A percentile compares a stretch with the other conserved stretches of the same genome.
Evolutionary conservation across 164 flowering plant species (phyloP).

Genomic region (Aristolochia contorta): DNA sequence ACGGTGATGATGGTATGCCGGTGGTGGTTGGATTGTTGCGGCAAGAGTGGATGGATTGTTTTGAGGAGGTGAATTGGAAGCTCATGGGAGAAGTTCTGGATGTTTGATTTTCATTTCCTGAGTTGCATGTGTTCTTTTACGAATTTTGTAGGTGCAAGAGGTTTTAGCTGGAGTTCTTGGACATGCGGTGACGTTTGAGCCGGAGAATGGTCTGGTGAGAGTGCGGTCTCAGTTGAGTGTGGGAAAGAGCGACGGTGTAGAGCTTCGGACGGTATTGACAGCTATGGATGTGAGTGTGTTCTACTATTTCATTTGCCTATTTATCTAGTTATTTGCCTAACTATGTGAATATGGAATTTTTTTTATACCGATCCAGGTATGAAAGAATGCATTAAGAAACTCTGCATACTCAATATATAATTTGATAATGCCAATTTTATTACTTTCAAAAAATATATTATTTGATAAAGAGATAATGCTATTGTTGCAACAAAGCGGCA

Average conservation of each 20-base stretch:
- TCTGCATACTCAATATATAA: no score
- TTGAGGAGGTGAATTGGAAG: slow-evolving; percentile 46
- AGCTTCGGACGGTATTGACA: slow-evolving; percentile 48
- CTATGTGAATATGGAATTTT: no score
- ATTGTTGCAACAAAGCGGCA: no score
- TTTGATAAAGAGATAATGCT: no score
- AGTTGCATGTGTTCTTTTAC: slow-evolving; percentile 12
- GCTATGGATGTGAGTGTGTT: slow-evolving; percentile 67
- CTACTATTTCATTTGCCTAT: not conserved
- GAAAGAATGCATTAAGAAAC: no score
- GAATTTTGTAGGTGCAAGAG: slow-evolving; percentile 56
- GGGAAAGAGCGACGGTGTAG: slow-evolving; percentile 28
- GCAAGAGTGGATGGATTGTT: slow-evolving; percentile 65
- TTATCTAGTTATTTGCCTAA: no score
- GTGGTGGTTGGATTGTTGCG: slow-evolving; percentile 52
- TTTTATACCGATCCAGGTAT: no score
- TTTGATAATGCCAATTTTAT: no score
- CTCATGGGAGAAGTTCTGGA: not conserved
- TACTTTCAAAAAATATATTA: no score
- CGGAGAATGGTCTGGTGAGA: slow-evolving; percentile 15
- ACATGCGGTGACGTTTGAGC: slow-evolving; percentile 49
- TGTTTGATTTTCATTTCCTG: not conserved
- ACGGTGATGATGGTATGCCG: slow-evolving; percentile 37
- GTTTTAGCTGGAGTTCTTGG: slow-evolving; percentile 47
- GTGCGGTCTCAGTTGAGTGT: slow-evolving; percentile 27